phyloP scores from a whole-genome alignment of 768 basidiomycete species.

The Trametopsis cervina region DNA sequence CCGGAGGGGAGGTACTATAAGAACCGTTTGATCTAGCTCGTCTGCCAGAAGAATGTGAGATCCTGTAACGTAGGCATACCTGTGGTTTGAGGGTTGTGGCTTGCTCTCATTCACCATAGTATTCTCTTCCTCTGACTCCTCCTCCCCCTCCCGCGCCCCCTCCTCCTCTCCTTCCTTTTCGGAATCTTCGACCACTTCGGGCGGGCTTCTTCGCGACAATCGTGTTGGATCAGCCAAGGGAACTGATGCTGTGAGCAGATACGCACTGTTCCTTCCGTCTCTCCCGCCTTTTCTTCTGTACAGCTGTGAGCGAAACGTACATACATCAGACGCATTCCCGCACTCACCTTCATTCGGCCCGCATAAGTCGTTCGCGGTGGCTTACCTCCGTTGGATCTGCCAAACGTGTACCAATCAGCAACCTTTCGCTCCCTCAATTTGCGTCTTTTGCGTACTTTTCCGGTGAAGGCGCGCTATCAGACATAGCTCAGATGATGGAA shows the following conservation, averaged over 20 bases:
- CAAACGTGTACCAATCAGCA: not conserved
- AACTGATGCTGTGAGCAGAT: not conserved
- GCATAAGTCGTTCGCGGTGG: not conserved
- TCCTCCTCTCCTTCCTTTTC: constrained; percentile 9
- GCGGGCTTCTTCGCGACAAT: not conserved
- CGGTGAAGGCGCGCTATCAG: not conserved
- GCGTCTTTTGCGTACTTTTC: not conserved
- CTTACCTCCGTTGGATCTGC: not conserved
- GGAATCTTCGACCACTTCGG: not conserved
- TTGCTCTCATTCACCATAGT: no score
- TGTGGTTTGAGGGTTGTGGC: no score
- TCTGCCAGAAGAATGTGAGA: no score
- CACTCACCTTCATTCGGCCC: not conserved
- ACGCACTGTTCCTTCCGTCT: not conserved
- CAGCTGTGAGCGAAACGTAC: no score
- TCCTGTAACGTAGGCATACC: no score
- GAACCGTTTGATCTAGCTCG: no score
- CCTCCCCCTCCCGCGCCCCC: constrained; percentile 6
- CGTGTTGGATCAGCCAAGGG: not conserved
- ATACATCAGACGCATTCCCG: no score
- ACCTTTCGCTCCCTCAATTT: not conserved
- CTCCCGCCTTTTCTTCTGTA: not conserved
- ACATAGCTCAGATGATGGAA: not conserved
- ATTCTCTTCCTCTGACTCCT: not conserved
- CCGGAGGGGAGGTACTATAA: not conserved